Evolutionary conservation across 352 stramenopile species (phyloP), one percentile per base, ranked within the genome.

Genomic region (Phytophthora sp.): DNA sequence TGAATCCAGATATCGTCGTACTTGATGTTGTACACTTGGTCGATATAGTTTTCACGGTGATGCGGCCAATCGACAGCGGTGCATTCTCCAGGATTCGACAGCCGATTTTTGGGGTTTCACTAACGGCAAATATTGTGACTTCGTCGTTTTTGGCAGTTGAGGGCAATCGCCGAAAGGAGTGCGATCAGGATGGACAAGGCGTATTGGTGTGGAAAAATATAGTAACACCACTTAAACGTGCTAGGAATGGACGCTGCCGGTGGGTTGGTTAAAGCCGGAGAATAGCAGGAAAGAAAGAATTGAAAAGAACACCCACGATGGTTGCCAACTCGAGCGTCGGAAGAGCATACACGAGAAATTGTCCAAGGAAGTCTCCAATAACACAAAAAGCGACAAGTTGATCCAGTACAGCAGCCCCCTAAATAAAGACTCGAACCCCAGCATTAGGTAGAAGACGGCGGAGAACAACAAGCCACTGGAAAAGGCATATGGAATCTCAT

Each of bases 221-320:
- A 76, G 63, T 84, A 73, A 29, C 84, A 63, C 77, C 75, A 89
- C 39, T 66, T 76, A 56, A 82, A 86, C 8, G 41, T 62, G 0
- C 13, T 33, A 12, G 80, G 76, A 42, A 86, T 84, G 18, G 68
- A 67, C 42, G 63, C 69, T 3, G 70, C 68, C 12, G 77, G 74
- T 4, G 75, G 75, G 21, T 80, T 80, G 41, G 21, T 80, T 80
- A 36, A 76, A 88, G 9, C 79, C 79, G 3, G 71, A 67, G 33
- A 85, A 82, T 7, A 85, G 36, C 18, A 83, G 47, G 36, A 83
- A n/a, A 82, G 12, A 88, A 57, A 1, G 53, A 69, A n/a, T 59
- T 64, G 7, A 64, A 62, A 5, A 66, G 47, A 2, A 58, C 35
- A 3, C 54, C 62, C 6, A 45, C 36, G 7, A 69, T 41, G 20